Percentiles rank a stretch among this genome's conserved stretches.
These are phyloP conservation scores for Pseudomonodictys pantanalensis DNA, from an alignment of 495 filamentous ascomycete species.

Conservation along the genomic window DNA sequence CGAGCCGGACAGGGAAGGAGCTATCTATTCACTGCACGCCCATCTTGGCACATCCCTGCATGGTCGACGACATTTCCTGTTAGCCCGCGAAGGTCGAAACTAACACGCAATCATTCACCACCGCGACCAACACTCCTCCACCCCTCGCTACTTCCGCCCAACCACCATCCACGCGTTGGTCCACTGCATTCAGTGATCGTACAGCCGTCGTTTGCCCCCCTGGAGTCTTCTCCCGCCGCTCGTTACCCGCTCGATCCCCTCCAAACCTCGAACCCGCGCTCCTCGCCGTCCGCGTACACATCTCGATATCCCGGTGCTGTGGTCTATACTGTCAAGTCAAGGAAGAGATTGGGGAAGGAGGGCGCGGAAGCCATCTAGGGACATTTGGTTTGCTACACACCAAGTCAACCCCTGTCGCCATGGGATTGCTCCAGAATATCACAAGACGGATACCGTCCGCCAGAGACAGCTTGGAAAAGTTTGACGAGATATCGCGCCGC, in stretches of 20 bases:
- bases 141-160: background rate
- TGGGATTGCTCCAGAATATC: slow-evolving; percentile 64
- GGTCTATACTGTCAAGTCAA: background rate
- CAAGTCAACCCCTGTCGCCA: slow-evolving; percentile 32
- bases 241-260: slow-evolving; percentile 30
- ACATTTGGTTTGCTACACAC: slow-evolving; percentile 8
- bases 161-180: too few species aligned
- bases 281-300: background rate
- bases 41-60: background rate
- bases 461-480: slow-evolving; percentile 52
- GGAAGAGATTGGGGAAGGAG: slow-evolving; percentile 9
- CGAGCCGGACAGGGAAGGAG: too few species aligned
- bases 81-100: background rate
- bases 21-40: too few species aligned
- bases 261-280: background rate
- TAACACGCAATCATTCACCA: background rate
- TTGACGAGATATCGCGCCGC: slow-evolving; percentile 57
- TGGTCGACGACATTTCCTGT: background rate
- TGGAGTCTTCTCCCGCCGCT: slow-evolving; percentile 33
- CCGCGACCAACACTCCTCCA: background rate
- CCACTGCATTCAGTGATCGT: too few species aligned
- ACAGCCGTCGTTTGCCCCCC: background rate
- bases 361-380: background rate
- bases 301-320: background rate
- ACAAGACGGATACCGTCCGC: slow-evolving; percentile 62